Evolutionary conservation across 2,329 filamentous ascomycete genomes (phyloP).

Genomic region (Aspergillus fijiensis): DNA sequence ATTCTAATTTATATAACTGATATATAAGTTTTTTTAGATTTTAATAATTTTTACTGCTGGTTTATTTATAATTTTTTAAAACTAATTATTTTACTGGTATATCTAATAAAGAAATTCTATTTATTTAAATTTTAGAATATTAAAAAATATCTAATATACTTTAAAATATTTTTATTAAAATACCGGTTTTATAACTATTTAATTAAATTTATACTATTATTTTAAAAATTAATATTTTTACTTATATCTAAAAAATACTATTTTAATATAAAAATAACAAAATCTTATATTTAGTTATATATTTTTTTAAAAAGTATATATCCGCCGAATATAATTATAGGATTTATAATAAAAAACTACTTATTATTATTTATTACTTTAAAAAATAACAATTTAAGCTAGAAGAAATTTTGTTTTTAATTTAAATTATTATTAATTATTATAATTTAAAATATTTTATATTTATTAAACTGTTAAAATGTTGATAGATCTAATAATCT

Average conservation of each 20-base stretch:
- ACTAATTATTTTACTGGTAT: not conserved
- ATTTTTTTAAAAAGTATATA: too few species aligned
- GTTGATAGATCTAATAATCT: too few species aligned
- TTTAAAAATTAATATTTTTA: not conserved
- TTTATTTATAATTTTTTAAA: not conserved
- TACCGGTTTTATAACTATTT: not conserved
- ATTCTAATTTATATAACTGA: not conserved
- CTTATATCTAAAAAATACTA: not conserved
- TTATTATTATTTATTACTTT: too few species aligned
- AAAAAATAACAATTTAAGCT: too few species aligned
- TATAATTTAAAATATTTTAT: too few species aligned
- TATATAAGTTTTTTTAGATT: not conserved
- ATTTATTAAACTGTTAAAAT: too few species aligned
- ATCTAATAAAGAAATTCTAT: too few species aligned
- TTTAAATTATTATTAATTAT: too few species aligned
- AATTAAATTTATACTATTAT: not conserved
- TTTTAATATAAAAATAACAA: not conserved
- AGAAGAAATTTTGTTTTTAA: too few species aligned
- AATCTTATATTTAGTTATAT: not conserved
- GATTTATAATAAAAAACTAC: too few species aligned
- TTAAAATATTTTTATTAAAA: too few species aligned
- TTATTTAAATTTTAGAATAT: not conserved
- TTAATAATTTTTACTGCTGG: not conserved
- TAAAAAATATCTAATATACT: not conserved
- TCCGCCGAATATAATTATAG: too few species aligned